A percentile compares a stretch with the other conserved stretches of the same genome.
These are phyloP conservation scores for Miscanthus lutarioriparius DNA, from an alignment of 176 grass and related monocot species.

Conservation along the genomic window DNA sequence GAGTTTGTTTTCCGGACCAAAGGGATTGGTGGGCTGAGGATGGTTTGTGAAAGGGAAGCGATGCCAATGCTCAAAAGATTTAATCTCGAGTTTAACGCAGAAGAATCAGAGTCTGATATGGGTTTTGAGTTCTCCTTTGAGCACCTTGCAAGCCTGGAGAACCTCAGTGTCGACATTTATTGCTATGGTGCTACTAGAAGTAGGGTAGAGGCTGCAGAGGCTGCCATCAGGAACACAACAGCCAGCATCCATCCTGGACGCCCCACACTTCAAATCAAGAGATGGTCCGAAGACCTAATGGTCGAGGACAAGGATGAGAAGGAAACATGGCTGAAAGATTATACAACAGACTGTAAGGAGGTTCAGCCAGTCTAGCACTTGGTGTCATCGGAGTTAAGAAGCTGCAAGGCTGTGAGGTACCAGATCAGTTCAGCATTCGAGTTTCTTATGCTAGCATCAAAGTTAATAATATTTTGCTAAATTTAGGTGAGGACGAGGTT, in stretches of 20 bases:
- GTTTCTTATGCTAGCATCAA: not conserved
- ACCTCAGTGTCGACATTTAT: not conserved
- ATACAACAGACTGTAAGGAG: not conserved
- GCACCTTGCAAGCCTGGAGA: not conserved
- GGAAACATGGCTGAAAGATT: not conserved
- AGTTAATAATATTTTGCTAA: not conserved
- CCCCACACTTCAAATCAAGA: not conserved
- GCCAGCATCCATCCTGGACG: not conserved
- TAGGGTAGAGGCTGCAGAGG: not conserved
- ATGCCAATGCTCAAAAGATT: not conserved
- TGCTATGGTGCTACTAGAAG: not conserved
- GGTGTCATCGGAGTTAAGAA: not conserved
- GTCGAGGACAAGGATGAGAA: not conserved
- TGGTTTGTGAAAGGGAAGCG: not conserved
- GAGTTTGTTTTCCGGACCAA: slow-evolving; percentile 17
- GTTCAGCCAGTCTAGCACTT: not conserved
- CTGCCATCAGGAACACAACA: slow-evolving; percentile 7
- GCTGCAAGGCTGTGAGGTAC: not conserved
- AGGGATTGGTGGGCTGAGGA: not conserved
- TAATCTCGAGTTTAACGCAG: not conserved
- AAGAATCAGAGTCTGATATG: not conserved
- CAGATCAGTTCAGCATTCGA: not conserved
- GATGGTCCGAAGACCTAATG: not conserved
- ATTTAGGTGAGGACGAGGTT: not conserved
- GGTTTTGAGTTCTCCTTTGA: slow-evolving; percentile 7